Conservation (phyloP, 108 stramenopile species). For the Aurantiochytrium sp. region DNA sequence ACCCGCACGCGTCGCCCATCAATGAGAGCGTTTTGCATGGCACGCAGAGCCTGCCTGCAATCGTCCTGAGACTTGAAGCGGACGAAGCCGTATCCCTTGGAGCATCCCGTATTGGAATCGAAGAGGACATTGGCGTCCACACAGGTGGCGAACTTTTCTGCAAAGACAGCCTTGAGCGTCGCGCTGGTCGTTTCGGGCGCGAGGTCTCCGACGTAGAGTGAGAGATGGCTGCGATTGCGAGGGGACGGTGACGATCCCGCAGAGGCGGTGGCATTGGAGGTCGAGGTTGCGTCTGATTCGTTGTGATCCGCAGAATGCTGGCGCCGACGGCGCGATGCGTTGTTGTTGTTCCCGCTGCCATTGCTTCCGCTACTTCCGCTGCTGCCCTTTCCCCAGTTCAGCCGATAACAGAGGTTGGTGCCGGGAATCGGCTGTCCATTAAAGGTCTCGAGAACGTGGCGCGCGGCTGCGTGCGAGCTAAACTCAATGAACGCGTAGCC, state of each 20-base stretch:
- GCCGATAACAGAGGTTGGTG: not conserved
- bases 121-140: not conserved
- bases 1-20: not conserved
- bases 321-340: not conserved
- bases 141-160: not conserved
- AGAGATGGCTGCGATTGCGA: not conserved
- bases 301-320: not conserved
- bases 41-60: not conserved
- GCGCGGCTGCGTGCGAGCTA: not conserved
- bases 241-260: not conserved
- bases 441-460: not conserved
- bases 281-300: not conserved
- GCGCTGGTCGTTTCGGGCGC: not conserved
- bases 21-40: not conserved
- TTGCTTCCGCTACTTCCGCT: not conserved
- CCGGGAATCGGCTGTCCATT: not conserved
- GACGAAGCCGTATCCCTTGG: not conserved
- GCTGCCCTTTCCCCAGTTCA: not conserved
- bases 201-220: not conserved
- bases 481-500: conserved; percentile 8
- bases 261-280: not conserved
- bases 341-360: not conserved
- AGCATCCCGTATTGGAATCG: not conserved
- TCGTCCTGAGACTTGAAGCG: not conserved
- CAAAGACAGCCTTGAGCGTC: not conserved